Base-by-base conservation (phyloP, 2,329 filamentous ascomycete species). In the Hypoxylon sp. region DNA sequence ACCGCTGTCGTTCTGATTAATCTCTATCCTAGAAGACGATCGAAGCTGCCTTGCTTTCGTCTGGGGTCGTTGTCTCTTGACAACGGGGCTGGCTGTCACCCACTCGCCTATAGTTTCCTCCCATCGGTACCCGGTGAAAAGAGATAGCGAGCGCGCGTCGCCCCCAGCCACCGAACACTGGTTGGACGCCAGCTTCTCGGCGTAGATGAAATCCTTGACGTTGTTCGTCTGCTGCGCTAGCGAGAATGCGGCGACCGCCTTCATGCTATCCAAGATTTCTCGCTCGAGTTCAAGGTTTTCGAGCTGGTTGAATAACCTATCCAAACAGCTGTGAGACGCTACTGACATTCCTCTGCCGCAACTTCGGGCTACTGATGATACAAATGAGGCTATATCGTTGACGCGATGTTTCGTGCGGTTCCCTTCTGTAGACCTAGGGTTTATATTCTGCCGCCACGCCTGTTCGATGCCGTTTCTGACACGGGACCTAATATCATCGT, bases 101-200 rank as follows among this genome's bases (percentile, higher is more conserved):
- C 86, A 88, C 74, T 87, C 86, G 36, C 84, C 82, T 73, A 88
- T 87, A 48, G 82, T 83, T 71, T 86, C 85, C 72, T 87, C 86
- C 85, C 85, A 88, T 32, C 82, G 77, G 75, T 80, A 86, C 74
- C 69, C 75, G 38, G 67, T 75, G 60, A 77, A 77, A 21, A 77
- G 71, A 7, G 70, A 64, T 7, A 60, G 67, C 28, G 56, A 58
- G 23, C 48, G 52, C 17, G 50, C 43, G 23, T 59, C 60, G 32
- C 56, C 49, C 43, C 57, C 48, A 23, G 60, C 46, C 3, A 52
- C 38, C 49, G 38, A 28, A n/a, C 53, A 53, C 23, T 70, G 62
- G 43, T 25, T 63, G 2, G 62, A 68, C 6, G 65, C 65, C 17
- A 86, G 76, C 30, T 76, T 80, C 69, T 88, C 86, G 2, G 85